Percentiles rank a stretch among this genome's conserved stretches.
These are phyloP conservation scores for Simmondsia chinensis DNA, from an alignment of 148 eudicot genomes.

Conservation along the genomic window DNA sequence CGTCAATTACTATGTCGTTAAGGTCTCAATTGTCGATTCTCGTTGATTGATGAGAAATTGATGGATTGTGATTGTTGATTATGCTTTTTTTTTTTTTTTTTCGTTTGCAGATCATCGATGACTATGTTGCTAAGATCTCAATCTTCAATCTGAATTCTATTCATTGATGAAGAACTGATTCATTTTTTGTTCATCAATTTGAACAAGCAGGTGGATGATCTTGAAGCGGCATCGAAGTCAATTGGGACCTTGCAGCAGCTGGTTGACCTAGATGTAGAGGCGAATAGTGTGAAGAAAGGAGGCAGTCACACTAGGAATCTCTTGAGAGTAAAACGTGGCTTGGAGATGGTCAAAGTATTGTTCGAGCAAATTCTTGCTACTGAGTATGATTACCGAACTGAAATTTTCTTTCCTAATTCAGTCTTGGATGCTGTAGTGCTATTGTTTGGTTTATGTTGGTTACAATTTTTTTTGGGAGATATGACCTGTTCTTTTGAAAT, in stretches of 20 bases:
- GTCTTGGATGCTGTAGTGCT: not conserved
- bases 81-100: too few relatives aligned
- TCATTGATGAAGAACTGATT: too few relatives aligned
- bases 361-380: constrained; percentile 71
- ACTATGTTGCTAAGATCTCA: too few relatives aligned
- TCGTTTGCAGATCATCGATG: too few relatives aligned
- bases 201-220: constrained; percentile 61
- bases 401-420: too few relatives aligned
- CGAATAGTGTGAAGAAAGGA: constrained; percentile 42
- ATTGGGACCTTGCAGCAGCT: constrained; percentile 35
- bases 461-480: too few relatives aligned
- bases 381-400: constrained; percentile 65
- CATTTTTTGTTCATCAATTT: not conserved
- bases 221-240: constrained; percentile 54
- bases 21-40: too few relatives aligned
- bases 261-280: constrained; percentile 55
- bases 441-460: not conserved
- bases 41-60: too few relatives aligned
- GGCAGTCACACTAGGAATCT: constrained; percentile 95
- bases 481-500: too few relatives aligned
- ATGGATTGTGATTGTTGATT: too few relatives aligned
- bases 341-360: constrained; percentile 84
- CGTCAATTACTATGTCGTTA: too few relatives aligned
- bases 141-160: too few relatives aligned
- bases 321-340: constrained; percentile 80